A percentile compares a stretch with the other conserved stretches of the same genome.
Conservation (phyloP, 441 rosid genomes). For the Gossypium lobatum region DNA sequence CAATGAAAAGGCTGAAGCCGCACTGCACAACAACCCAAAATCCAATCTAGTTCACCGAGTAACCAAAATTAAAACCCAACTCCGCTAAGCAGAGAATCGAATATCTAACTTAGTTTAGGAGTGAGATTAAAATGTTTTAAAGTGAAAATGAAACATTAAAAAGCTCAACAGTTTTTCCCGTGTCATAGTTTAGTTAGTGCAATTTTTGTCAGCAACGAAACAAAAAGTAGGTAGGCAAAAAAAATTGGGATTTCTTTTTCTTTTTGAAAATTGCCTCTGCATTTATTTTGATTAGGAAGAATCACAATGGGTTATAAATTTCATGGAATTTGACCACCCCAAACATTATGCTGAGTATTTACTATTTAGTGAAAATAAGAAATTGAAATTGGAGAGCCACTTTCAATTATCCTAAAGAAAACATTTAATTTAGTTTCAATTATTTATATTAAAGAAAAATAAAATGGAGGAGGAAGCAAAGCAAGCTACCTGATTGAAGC, state of each 20-base stretch:
- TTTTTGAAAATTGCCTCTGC: background rate
- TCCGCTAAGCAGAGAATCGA: background rate
- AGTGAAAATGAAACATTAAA: background rate
- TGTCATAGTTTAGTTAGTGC: background rate
- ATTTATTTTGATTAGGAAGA: background rate
- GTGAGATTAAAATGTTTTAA: background rate
- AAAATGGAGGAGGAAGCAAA: background rate
- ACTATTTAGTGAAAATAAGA: background rate
- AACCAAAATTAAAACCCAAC: background rate
- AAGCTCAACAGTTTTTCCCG: background rate
- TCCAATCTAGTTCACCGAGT: background rate
- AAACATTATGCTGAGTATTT: background rate
- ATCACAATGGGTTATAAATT: background rate
- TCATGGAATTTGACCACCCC: slow-evolving; percentile 1
- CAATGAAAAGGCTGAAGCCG: background rate
- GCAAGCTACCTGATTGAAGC: background rate
- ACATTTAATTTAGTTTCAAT: background rate
- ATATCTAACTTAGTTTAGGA: background rate
- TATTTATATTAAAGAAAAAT: background rate
- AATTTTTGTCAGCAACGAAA: background rate
- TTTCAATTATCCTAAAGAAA: background rate
- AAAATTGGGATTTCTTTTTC: background rate
- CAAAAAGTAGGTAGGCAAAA: background rate
- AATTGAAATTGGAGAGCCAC: background rate
- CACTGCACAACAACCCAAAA: background rate